Base-by-base conservation (phyloP, 1,284 basidiomycete species). In the Ceratobasidium sp. region DNA sequence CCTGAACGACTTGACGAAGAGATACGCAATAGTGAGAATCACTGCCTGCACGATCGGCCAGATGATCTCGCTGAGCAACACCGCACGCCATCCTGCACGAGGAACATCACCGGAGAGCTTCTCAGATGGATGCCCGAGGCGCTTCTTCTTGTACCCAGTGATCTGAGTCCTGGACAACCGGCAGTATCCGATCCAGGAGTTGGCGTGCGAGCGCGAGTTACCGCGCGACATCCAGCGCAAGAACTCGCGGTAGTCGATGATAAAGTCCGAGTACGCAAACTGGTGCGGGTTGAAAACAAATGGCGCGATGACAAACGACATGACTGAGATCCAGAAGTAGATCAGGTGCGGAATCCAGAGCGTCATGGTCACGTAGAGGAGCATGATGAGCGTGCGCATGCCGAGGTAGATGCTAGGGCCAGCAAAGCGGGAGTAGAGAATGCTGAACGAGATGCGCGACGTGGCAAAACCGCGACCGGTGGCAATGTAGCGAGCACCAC, bases 221-320 rank as follows among this genome's bases (percentile, higher is more conserved):
- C 95, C 95, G 75, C 95, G 88, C 64, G 90, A 95, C 94, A 98
- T 97, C 95, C 95, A 98, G 76, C 95, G 87, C 76, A 98, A 83
- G 84, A 95, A 97, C 83, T 98, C 95, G 78, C 95, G 87, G 81
- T 98, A 98, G 81, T 98, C 95, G 78, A 97, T 93, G 80, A 97
- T 88, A 81, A 96, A 98, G 81, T 98, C 95, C 67, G 93, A 87
- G 80, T 93, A 91, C 30, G 93, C 92, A 83, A 98, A 98, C 81
- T 98, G 95, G 81, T 97, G 95, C 14, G 95, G 95, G 80, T 97
- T 98, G 86, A 97, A 97, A 77, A 96, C 79, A 89, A 98, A 97
- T 28, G 95, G 95, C 56, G 95, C 90, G 74, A 96, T 82, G 79
- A 94, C 96, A 18, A 97, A 85, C 56, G 95, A 88, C 49, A 95